Evolutionary conservation across 2,329 filamentous ascomycete genomes (phyloP).

Genomic region (Fusarium siculi): DNA sequence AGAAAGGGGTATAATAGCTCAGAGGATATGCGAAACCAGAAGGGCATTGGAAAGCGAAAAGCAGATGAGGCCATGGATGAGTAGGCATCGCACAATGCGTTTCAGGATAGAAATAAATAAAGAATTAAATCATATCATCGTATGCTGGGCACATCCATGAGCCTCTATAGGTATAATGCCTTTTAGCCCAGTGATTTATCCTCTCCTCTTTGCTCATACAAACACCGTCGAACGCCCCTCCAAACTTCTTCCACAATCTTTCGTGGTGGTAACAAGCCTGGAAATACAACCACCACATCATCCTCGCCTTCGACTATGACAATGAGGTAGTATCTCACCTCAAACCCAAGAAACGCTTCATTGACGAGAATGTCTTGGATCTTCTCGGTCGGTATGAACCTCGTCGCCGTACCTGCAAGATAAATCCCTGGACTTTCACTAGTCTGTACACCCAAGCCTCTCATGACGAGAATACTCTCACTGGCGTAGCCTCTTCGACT

Average conservation of each 20-base stretch:
- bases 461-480: slow-evolving; percentile 88
- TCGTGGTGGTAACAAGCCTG: slow-evolving; percentile 77
- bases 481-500: slow-evolving; percentile 65
- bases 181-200: slow-evolving; percentile 42
- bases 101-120: slow-evolving; percentile 12
- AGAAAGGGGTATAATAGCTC: slow-evolving; percentile 66
- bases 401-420: slow-evolving; percentile 60
- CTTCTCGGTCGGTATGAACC: slow-evolving; percentile 86
- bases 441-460: slow-evolving; percentile 91
- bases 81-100: slow-evolving; percentile 20
- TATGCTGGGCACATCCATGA: background rate
- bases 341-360: slow-evolving; percentile 93
- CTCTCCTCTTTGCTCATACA: slow-evolving; percentile 68
- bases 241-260: slow-evolving; percentile 87
- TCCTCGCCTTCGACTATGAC: slow-evolving; percentile 91
- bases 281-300: slow-evolving; percentile 95
- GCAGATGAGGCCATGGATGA: slow-evolving; percentile 40
- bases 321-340: slow-evolving; percentile 87
- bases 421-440: slow-evolving; percentile 72
- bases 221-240: slow-evolving; percentile 83
- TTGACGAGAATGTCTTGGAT: slow-evolving; percentile 95
- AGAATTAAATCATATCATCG: background rate
- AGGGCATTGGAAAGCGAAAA: slow-evolving; percentile 47
- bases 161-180: slow-evolving; percentile 16
- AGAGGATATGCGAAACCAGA: slow-evolving; percentile 58